Evolutionary conservation across 805 yeast genomes (phyloP), one percentile per base, ranked within the genome.

Genomic region (Zygosaccharomyces rouxii): DNA sequence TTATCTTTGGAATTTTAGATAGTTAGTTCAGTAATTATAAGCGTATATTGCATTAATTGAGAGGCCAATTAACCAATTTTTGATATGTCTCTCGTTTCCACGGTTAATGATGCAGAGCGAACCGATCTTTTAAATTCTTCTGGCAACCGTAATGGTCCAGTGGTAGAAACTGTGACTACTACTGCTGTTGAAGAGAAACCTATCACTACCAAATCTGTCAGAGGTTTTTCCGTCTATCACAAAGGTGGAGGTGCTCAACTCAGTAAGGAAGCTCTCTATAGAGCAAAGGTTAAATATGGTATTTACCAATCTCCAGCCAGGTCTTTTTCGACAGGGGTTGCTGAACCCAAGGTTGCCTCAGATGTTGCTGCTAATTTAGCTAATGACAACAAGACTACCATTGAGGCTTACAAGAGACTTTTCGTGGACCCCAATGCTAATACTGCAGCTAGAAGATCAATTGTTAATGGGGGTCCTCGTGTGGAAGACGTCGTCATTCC

Each of bases 281-380:
- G 79, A 57, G 90, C 88, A 47, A 83, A 82, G 56, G 68, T 83
- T 62, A 84, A 79, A 58, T 83, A 82, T 57, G 90, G 90, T 25
- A 72, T 79, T 31, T 84, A 72, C 68, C 69, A 72, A 40, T 70
- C 75, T 55, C 85, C 78, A 41, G 79, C 67, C 62, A 74, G 43
- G 52, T 52, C 55, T 9, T 75, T 16, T 3, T 68, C 74, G 9
- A 68, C 81, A 5, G 90, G 92, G n/a, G 85, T 84, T 26, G 75
- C 78, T 52, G 75, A 82, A 50, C 74, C 78, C 37, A 57, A 63
- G 7, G 48, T 52, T 19, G 87, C 89, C 25, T 77, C 87, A 13
- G 89, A 83, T 61, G 79, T 85, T 5, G 92, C 95, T 42, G 94
- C 94, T 0, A 70, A 84, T 46, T 71, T 84, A 52, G 95, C 94